These are phyloP conservation scores for Quercus tomentella DNA, from an alignment of 331 rosid genomes.

Conservation along the genomic window DNA sequence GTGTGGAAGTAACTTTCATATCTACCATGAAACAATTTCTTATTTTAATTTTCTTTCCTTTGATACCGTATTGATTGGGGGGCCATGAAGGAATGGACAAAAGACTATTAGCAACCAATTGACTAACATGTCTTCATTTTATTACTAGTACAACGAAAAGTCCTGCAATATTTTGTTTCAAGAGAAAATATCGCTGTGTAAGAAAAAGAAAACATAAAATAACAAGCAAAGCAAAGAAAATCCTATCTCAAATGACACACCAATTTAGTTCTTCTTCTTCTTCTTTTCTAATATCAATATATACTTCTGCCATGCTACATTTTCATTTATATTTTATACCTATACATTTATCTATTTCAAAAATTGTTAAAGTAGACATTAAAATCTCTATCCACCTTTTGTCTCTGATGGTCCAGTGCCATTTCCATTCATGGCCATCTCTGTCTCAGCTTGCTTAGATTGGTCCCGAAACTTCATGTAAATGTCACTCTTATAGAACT, in stretches of 20 bases:
- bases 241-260: neutral
- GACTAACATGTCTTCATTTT: neutral
- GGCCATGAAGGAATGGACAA: too few species aligned
- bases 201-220: neutral
- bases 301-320: neutral
- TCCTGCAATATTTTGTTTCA: neutral
- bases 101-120: neutral
- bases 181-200: neutral
- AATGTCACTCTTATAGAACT: slow-evolving; percentile 42
- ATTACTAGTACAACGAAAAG: neutral
- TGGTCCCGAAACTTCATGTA: slow-evolving; percentile 33
- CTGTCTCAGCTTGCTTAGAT: neutral
- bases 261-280: too few species aligned
- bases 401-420: neutral
- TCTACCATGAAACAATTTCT: too few species aligned
- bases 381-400: neutral
- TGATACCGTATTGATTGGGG: too few species aligned
- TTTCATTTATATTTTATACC: neutral
- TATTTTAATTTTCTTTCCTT: too few species aligned
- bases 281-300: too few species aligned
- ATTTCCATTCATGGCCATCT: slow-evolving; percentile 9
- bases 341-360: neutral
- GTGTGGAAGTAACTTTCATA: too few species aligned
- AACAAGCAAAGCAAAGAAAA: neutral
- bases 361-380: neutral